These are phyloP conservation scores for Chlorencoelia australis DNA, from an alignment of 2,329 filamentous ascomycete species.

Conservation along the genomic window DNA sequence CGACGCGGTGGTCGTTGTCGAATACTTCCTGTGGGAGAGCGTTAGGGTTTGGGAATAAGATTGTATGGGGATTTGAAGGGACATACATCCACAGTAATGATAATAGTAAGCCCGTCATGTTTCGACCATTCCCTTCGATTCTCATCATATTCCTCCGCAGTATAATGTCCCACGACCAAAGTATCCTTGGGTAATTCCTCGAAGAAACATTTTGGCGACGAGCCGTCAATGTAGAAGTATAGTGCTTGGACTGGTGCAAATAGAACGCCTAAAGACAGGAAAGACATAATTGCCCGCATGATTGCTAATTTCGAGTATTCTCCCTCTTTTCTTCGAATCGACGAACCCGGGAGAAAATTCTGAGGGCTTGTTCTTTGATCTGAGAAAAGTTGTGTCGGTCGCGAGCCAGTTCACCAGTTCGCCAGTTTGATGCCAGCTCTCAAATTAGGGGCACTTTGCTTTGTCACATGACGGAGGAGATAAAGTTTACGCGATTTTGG, in stretches of 20 bases:
- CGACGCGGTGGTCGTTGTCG: constrained; percentile 94
- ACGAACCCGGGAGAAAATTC: too few species aligned
- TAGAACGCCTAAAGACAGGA: constrained; percentile 53
- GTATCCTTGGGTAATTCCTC: constrained; percentile 98
- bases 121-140: constrained; percentile 56
- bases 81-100: constrained; percentile 78
- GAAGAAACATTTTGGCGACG: constrained; percentile 87
- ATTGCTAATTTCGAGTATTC: constrained; percentile 6
- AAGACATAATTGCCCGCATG: constrained; percentile 53
- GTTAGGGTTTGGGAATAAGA: constrained; percentile 3
- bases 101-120: constrained; percentile 69
- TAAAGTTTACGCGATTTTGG: too few species aligned
- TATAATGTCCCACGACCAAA: constrained; percentile 87
- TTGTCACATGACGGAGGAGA: too few species aligned
- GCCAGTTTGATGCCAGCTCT: too few species aligned
- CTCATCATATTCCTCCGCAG: constrained; percentile 74
- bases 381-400: too few species aligned
- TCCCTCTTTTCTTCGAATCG: not conserved
- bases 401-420: too few species aligned
- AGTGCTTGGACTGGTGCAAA: constrained; percentile 64
- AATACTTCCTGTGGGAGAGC: constrained; percentile 64
- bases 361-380: too few species aligned
- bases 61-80: constrained; percentile 6
- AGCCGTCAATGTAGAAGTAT: constrained; percentile 91
- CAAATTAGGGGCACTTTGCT: too few species aligned